Conservation (phyloP, 345 rosid species). For the Laguncularia racemosa region DNA sequence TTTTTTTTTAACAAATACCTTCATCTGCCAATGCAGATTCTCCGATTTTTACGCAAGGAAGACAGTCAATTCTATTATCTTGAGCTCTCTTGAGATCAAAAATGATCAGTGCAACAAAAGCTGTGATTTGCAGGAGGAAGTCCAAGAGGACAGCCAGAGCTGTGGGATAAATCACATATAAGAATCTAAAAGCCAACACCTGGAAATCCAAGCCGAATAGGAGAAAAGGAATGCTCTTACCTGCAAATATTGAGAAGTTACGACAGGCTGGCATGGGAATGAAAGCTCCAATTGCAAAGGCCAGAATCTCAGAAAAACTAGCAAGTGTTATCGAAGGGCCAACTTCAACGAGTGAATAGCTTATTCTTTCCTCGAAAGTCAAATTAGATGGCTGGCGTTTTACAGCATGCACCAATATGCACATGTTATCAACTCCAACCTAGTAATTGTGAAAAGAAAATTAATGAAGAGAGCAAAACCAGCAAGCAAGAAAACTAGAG, state of each 20-base stretch:
- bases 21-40: slow-evolving; percentile 23
- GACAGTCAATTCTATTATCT: slow-evolving; percentile 51
- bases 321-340: slow-evolving; percentile 98
- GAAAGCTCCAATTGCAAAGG: slow-evolving; percentile 96
- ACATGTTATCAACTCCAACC: slow-evolving; percentile 99
- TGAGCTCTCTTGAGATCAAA: slow-evolving; percentile 45
- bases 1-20: slow-evolving; percentile 18
- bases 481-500: not conserved
- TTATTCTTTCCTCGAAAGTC: slow-evolving; percentile 72
- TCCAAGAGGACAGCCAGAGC: slow-evolving; percentile 59
- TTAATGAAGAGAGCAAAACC: not conserved
- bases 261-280: slow-evolving; percentile 98
- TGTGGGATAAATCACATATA: slow-evolving; percentile 10
- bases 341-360: slow-evolving; percentile 94
- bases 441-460: slow-evolving; percentile 13
- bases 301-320: slow-evolving; percentile 89
- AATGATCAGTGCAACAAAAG: slow-evolving; percentile 51
- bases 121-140: slow-evolving; percentile 58
- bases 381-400: slow-evolving; percentile 68
- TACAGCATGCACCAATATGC: slow-evolving; percentile 94
- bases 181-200: slow-evolving; percentile 3
- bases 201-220: not conserved
- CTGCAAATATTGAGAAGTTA: slow-evolving; percentile 96
- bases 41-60: slow-evolving; percentile 35
- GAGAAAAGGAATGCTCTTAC: slow-evolving; percentile 23